Evolutionary conservation across 2,329 filamentous ascomycete genomes (phyloP).

Genomic region (Epichloe typhina): DNA sequence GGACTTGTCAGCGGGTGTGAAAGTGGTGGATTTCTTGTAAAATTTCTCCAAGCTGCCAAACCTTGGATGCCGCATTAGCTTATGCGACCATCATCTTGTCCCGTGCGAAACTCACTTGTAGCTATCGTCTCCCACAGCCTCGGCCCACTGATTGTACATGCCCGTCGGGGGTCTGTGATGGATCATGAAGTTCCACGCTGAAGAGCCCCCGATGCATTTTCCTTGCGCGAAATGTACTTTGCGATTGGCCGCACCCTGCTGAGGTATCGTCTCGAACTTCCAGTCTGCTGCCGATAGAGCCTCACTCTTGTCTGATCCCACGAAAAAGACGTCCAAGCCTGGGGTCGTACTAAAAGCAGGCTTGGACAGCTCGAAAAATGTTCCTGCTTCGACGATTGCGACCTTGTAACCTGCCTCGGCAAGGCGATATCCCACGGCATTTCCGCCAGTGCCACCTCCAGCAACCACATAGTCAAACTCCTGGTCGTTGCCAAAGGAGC

Average conservation of each 20-base stretch:
- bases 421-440: slow-evolving; percentile 20
- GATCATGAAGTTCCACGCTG: slow-evolving; percentile 23
- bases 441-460: slow-evolving; percentile 25
- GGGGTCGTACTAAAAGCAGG: slow-evolving; percentile 14
- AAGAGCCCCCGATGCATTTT: slow-evolving; percentile 25
- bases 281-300: slow-evolving; percentile 12
- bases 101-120: no score
- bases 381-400: slow-evolving; percentile 26
- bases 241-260: slow-evolving; percentile 10
- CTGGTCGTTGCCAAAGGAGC: no score
- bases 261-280: slow-evolving; percentile 18
- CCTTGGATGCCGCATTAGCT: neutral
- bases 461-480: no score
- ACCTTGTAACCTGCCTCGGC: slow-evolving; percentile 19
- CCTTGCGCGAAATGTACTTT: slow-evolving; percentile 24
- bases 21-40: slow-evolving; percentile 15
- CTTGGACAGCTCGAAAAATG: slow-evolving; percentile 19
- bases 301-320: slow-evolving; percentile 11
- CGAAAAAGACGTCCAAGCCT: slow-evolving; percentile 11
- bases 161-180: slow-evolving; percentile 20
- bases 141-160: slow-evolving; percentile 9
- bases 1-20: slow-evolving; percentile 13
- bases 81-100: neutral
- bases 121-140: no score
- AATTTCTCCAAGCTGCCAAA: slow-evolving; percentile 13